A percentile compares a stretch with the other conserved stretches of the same genome.
Evolutionary conservation across 495 filamentous ascomycete species (phyloP).

Genomic region (Daldinia loculata): DNA sequence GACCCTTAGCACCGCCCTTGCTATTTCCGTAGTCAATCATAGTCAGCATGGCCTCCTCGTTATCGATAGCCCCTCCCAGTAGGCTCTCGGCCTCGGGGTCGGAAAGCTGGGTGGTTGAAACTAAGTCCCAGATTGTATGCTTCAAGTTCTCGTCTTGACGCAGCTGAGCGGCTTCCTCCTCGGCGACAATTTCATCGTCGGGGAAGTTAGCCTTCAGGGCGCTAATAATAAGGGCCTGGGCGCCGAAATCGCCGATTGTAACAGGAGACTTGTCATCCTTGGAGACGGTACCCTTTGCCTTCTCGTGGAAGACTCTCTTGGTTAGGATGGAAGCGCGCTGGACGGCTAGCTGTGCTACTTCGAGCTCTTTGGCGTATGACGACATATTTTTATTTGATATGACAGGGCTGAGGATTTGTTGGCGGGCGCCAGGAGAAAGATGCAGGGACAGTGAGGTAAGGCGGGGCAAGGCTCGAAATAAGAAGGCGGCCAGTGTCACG

Average conservation of each 20-base stretch:
- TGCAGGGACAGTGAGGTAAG: constrained; percentile 44
- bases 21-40: constrained; percentile 86
- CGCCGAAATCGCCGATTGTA: constrained; percentile 97
- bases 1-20: constrained; percentile 77
- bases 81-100: constrained; percentile 67
- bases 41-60: constrained; percentile 79
- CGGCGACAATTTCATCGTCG: constrained; percentile 87
- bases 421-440: constrained; percentile 24
- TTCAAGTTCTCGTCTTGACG: constrained; percentile 71
- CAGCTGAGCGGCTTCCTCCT: constrained; percentile 87
- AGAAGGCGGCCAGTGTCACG: constrained; percentile 44
- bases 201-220: constrained; percentile 91
- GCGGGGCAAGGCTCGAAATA: constrained; percentile 45
- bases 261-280: constrained; percentile 97
- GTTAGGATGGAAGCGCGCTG: constrained; percentile 89
- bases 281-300: constrained; percentile 89
- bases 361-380: constrained; percentile 80
- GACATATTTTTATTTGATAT: constrained; percentile 38
- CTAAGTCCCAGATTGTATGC: constrained; percentile 82
- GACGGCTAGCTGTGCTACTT: constrained; percentile 88
- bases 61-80: constrained; percentile 76
- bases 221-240: constrained; percentile 93
- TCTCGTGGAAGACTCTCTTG: constrained; percentile 90
- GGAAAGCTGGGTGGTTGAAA: constrained; percentile 73
- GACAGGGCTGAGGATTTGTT: constrained; percentile 27